phyloP scores from a whole-genome alignment of 495 filamentous ascomycete species.

The Neurospora terricola region DNA sequence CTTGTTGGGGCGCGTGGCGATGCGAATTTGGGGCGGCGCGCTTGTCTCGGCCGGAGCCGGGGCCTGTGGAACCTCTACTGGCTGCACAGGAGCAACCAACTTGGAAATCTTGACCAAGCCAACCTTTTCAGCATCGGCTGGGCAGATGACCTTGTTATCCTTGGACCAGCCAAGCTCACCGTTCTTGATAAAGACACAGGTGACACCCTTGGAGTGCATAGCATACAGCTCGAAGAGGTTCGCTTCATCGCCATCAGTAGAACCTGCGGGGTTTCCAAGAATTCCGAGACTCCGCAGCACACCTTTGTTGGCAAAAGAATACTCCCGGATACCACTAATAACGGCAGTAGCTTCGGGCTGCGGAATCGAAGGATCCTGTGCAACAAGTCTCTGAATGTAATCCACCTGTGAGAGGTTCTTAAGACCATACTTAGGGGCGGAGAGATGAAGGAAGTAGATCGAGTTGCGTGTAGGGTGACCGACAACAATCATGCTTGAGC shows the following conservation, averaged over 20 bases:
- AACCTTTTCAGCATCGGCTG: conserved; percentile 61
- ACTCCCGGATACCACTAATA: conserved; percentile 89
- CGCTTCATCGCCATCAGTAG: conserved; percentile 44
- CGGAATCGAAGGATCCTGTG: conserved; percentile 62
- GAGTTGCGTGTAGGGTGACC: conserved; percentile 96
- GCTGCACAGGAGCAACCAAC: conserved; percentile 28
- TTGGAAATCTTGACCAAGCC: conserved; percentile 44
- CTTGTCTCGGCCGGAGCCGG: conserved; percentile 1
- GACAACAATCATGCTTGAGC: conserved; percentile 82
- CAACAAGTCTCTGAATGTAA: conserved; percentile 65
- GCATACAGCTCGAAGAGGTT: conserved; percentile 88
- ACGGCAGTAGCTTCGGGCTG: conserved; percentile 89
- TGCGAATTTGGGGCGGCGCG: conserved; percentile 23
- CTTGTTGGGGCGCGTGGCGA: conserved; percentile 28
- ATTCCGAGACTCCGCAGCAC: conserved; percentile 84
- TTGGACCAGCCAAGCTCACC: conserved; percentile 80
- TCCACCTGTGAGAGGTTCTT: conserved; percentile 72
- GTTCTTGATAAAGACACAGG: conserved; percentile 71
- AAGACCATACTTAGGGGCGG: conserved; percentile 81
- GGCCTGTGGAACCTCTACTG: conserved; percentile 21
- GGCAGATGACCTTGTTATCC: conserved; percentile 71
- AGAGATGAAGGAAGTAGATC: conserved; percentile 92
- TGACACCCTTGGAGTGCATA: conserved; percentile 94
- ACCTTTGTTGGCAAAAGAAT: conserved; percentile 82
- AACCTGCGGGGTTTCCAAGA: conserved; percentile 48